These are phyloP conservation scores for Symbiodinium pilosum DNA, from an alignment of 73 alveolate genomes.

Conservation along the genomic window DNA sequence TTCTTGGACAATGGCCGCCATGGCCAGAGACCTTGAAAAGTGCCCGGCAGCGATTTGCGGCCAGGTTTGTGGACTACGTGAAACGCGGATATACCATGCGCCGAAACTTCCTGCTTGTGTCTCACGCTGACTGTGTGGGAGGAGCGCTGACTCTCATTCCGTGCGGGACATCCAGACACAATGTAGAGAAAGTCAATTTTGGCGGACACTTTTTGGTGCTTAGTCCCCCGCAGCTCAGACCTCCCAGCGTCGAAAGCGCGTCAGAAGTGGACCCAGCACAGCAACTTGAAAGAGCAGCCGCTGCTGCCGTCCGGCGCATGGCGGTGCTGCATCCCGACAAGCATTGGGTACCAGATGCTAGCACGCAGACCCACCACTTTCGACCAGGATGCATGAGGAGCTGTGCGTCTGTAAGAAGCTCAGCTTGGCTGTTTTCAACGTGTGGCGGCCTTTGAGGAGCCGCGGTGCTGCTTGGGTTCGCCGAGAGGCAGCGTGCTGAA, in stretches of 20 bases:
- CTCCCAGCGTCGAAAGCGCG: too few species aligned
- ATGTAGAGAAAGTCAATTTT: conserved; percentile 57
- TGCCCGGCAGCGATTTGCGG: conserved; percentile 67
- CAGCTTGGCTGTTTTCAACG: neutral
- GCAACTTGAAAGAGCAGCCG: conserved; percentile 53
- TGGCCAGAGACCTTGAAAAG: conserved; percentile 66
- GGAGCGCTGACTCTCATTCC: conserved; percentile 63
- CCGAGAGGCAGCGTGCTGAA: neutral
- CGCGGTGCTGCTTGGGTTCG: conserved; percentile 6
- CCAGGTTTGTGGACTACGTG: conserved; percentile 46
- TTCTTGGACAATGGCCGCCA: conserved; percentile 48
- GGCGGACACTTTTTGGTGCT: conserved; percentile 60
- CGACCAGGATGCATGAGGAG: neutral
- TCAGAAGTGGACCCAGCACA: conserved; percentile 33
- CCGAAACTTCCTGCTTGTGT: conserved; percentile 61
- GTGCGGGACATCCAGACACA: conserved; percentile 26
- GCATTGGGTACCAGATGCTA: neutral
- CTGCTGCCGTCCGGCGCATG: conserved; percentile 43
- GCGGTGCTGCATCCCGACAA: conserved; percentile 1
- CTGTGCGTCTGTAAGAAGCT: neutral
- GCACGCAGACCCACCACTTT: neutral
- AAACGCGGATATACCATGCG: conserved; percentile 29
- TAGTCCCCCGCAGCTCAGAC: neutral
- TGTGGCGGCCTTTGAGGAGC: neutral
- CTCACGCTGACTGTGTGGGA: conserved; percentile 81